These are phyloP conservation scores for Solanum paucissectum DNA, from an alignment of 257 asterid species.

Conservation along the genomic window DNA sequence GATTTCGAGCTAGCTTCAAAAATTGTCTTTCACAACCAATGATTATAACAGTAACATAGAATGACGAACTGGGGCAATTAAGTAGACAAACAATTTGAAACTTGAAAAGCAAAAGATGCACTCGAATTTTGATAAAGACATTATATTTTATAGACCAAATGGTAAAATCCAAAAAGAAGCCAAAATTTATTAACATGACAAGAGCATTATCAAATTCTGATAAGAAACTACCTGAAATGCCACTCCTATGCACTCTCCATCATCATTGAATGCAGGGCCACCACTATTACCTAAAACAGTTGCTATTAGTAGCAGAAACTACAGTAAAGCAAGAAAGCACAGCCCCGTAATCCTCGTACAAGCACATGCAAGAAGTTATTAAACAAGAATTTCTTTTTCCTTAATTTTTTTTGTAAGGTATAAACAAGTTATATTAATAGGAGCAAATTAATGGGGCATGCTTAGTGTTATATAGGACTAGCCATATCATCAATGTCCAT, in stretches of 20 bases:
- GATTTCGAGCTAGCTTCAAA: neutral
- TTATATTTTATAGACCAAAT: neutral
- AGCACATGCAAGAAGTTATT: neutral
- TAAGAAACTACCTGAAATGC: slow-evolving; percentile 77
- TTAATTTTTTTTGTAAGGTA: too few species aligned
- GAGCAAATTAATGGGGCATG: neutral
- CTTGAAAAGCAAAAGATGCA: neutral
- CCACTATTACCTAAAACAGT: slow-evolving; percentile 80
- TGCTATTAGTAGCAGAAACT: slow-evolving; percentile 14
- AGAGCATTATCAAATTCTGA: neutral
- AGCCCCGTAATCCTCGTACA: neutral
- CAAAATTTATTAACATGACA: neutral
- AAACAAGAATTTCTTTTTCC: neutral
- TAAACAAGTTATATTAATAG: neutral
- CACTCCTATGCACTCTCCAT: slow-evolving; percentile 96
- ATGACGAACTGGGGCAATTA: neutral
- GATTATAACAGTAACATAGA: neutral
- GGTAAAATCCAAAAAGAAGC: neutral
- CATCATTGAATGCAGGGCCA: slow-evolving; percentile 94
- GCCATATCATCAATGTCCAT: neutral
- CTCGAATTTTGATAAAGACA: neutral
- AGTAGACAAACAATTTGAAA: neutral
- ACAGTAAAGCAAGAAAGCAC: neutral
- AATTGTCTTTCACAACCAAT: neutral
- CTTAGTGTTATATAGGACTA: neutral